Evolutionary conservation across 352 stramenopile genomes (phyloP).

Genomic region (Thraustotheca clavata): DNA sequence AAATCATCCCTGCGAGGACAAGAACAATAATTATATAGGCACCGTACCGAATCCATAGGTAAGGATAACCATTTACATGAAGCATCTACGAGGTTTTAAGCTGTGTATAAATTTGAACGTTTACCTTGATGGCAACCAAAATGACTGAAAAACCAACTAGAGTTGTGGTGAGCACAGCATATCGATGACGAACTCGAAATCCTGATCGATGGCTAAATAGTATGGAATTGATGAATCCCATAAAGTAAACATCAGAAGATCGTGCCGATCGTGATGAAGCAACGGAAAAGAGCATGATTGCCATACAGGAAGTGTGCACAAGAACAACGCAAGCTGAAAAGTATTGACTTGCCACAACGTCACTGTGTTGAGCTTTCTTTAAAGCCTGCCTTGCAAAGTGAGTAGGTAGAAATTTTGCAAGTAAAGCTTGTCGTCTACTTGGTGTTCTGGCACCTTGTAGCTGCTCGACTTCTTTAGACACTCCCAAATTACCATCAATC

Average conservation of each 20-base stretch:
- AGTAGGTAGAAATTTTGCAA: not conserved
- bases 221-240: conserved; percentile 21
- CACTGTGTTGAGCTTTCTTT: conserved; percentile 23
- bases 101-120: not conserved
- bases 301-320: conserved; percentile 62
- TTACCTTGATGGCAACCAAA: not conserved
- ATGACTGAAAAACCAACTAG: not conserved
- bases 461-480: no score
- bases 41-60: conserved; percentile 34
- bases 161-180: not conserved
- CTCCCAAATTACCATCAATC: no score
- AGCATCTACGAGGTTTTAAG: not conserved
- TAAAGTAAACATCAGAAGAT: conserved; percentile 17
- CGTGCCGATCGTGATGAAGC: conserved; percentile 26
- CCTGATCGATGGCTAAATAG: conserved; percentile 20
- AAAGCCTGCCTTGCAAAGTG: not conserved
- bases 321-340: conserved; percentile 64
- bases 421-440: no score
- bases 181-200: conserved; percentile 18
- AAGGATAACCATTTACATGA: conserved; percentile 30
- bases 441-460: no score
- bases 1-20: conserved; percentile 15
- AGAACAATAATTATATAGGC: conserved; percentile 14
- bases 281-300: conserved; percentile 44
- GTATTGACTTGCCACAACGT: conserved; percentile 63